A percentile compares a stretch with the other conserved stretches of the same genome.
phyloP scores from a whole-genome alignment of 202 grass and related monocot species.

The Carex sylvatica region DNA sequence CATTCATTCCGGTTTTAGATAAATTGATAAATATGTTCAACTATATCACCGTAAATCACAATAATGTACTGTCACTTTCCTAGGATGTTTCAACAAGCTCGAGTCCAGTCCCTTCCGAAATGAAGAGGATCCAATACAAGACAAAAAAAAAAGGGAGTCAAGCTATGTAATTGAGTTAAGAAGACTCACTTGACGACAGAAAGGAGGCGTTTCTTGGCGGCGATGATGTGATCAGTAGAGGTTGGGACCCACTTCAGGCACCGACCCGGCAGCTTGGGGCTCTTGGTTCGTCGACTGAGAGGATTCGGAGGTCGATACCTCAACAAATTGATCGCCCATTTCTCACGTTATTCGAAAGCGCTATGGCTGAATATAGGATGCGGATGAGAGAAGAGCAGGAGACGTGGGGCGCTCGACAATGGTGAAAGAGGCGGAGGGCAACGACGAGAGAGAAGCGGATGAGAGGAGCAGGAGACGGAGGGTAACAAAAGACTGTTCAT shows the following conservation, averaged over 20 bases:
- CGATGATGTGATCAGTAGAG: slow-evolving; percentile 43
- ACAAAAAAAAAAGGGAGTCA: not conserved
- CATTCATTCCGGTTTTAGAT: not conserved
- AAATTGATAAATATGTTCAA: not conserved
- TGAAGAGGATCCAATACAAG: not conserved
- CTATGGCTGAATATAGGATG: not conserved
- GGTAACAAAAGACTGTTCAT: too few species aligned
- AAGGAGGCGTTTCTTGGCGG: slow-evolving; percentile 39
- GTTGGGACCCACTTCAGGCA: slow-evolving; percentile 37
- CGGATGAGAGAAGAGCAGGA: too few species aligned
- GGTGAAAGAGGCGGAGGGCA: too few species aligned
- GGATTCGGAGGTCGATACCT: not conserved
- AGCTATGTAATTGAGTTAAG: not conserved
- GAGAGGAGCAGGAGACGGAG: too few species aligned
- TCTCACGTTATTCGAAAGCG: not conserved
- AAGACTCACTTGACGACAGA: slow-evolving; percentile 33
- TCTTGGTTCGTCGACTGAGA: slow-evolving; percentile 1
- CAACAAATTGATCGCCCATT: not conserved
- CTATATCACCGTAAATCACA: not conserved
- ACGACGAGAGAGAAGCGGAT: too few species aligned
- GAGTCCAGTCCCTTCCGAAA: not conserved
- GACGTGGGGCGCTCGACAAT: too few species aligned
- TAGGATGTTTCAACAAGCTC: not conserved
- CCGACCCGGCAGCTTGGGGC: not conserved
- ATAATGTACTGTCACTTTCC: not conserved